These are phyloP conservation scores for Wickerhamiella parazyma DNA, from an alignment of 805 yeast genomes.

Conservation along the genomic window DNA sequence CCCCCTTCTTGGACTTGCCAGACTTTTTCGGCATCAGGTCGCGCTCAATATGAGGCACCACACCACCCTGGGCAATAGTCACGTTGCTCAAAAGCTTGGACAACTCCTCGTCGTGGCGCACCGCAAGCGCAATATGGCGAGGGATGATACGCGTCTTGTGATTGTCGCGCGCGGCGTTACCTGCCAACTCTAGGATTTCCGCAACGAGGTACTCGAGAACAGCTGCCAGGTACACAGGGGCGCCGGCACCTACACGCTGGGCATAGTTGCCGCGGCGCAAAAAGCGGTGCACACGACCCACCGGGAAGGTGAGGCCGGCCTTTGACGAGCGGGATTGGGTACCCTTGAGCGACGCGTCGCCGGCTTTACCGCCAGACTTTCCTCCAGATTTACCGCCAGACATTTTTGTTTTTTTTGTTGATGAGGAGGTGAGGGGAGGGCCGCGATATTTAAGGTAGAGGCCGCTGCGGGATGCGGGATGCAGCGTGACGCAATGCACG, in stretches of 20 bases:
- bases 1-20: slow-evolving; percentile 28
- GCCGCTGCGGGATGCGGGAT: not conserved
- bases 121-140: slow-evolving; percentile 91
- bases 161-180: slow-evolving; percentile 94
- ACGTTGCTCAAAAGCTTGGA: slow-evolving; percentile 79
- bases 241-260: slow-evolving; percentile 65
- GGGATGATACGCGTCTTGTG: slow-evolving; percentile 96
- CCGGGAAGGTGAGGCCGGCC: slow-evolving; percentile 55
- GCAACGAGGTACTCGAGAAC: slow-evolving; percentile 94
- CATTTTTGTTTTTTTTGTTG: slow-evolving; percentile 33
- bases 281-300: slow-evolving; percentile 96
- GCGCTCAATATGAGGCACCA: slow-evolving; percentile 82
- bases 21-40: slow-evolving; percentile 54
- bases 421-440: no score
- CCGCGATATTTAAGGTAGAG: no score
- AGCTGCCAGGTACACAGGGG: slow-evolving; percentile 92
- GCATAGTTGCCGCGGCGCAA: slow-evolving; percentile 71
- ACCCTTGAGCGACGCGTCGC: slow-evolving; percentile 75
- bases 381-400: slow-evolving; percentile 71
- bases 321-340: slow-evolving; percentile 96
- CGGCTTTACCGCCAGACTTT: slow-evolving; percentile 83
- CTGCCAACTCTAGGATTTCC: slow-evolving; percentile 93
- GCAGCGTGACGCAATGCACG: no score
- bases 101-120: slow-evolving; percentile 96
- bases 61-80: slow-evolving; percentile 97